Evolutionary conservation across 257 asterid genomes (phyloP), one percentile per base, ranked within the genome.

Genomic region (Petunia axillaris): DNA sequence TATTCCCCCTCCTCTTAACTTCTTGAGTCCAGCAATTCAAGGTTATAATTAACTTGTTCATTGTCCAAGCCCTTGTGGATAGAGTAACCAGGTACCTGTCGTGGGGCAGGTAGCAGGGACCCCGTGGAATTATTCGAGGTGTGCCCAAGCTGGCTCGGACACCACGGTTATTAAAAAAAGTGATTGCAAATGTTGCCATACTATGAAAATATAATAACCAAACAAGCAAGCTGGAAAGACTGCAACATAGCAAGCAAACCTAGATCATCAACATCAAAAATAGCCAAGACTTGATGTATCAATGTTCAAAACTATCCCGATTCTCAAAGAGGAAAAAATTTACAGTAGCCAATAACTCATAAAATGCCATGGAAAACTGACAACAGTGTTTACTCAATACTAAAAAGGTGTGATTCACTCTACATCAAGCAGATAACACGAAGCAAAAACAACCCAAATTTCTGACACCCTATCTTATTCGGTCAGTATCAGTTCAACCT

Each of bases 341-440:
- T 68, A 43, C 75, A 8, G 75, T 68, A 15, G 39, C 57, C 8
- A 50, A 36, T 35, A 73, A 36, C 78, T 3, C 60, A 52, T 50
- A 73, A 35, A 73, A 50, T 50, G 46, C 63, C 78, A 73, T 50
- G 37, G 43, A 40, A 46, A 73, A 50, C 62, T 36, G 78, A 50
- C 48, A 50, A 25, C 62, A 50, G 43, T 50, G 50, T 73, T 14
- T 6, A 50, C 62, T 50, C 36, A 73, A 6, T 73, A 60, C 78
- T 11, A 35, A 73, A 50, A 15, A 44, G 14, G 46, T 36, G 50
- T 44, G 14, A 60, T 46, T 50, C 62, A 48, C 60, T 35, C 44
- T 50, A 13, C 62, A 73, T 48, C 60, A 73, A 25, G 62, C 59
- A 48, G 62, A 50, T n/a, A 68, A 50, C 50, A 44, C 77, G 1